Evolutionary conservation across 495 filamentous ascomycete species (phyloP).

Genomic region (Penicillium pancosmium): DNA sequence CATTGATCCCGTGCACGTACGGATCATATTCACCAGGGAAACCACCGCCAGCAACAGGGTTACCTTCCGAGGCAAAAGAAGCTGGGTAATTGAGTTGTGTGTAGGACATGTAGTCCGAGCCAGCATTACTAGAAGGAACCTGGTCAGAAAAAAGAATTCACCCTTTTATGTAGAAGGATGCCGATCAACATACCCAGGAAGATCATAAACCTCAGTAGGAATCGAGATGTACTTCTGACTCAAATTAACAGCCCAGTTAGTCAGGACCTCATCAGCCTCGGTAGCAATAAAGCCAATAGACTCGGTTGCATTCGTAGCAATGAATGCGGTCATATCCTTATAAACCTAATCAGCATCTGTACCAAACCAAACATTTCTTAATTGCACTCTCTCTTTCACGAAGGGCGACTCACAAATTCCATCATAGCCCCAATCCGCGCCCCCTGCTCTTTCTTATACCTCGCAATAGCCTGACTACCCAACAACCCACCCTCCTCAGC

Average conservation of each 20-base stretch:
- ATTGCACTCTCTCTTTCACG: no score
- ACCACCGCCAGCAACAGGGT: conserved; percentile 8
- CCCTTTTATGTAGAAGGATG: neutral
- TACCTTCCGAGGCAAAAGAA: conserved; percentile 19
- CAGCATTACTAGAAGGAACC: conserved; percentile 3
- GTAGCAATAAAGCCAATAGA: conserved; percentile 18
- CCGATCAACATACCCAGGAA: conserved; percentile 11
- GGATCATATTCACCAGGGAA: conserved; percentile 19
- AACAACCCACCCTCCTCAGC: conserved; percentile 20
- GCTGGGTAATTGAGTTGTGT: conserved; percentile 20
- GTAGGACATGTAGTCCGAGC: conserved; percentile 21
- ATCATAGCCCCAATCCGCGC: conserved; percentile 18
- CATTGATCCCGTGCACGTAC: conserved; percentile 10
- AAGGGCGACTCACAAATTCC: conserved; percentile 13
- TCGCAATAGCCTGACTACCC: conserved; percentile 15
- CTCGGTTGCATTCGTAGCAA: conserved; percentile 16
- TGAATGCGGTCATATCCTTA: conserved; percentile 17
- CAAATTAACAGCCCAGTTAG: conserved; percentile 15
- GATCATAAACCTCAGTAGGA: conserved; percentile 14
- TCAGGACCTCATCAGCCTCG: conserved; percentile 12
- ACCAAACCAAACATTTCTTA: no score
- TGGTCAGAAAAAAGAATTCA: neutral
- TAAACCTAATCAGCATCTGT: no score
- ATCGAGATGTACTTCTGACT: conserved; percentile 17
- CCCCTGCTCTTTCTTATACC: conserved; percentile 17